Conservation (phyloP, 768 basidiomycete genomes). For the Favolaschia claudopus region DNA sequence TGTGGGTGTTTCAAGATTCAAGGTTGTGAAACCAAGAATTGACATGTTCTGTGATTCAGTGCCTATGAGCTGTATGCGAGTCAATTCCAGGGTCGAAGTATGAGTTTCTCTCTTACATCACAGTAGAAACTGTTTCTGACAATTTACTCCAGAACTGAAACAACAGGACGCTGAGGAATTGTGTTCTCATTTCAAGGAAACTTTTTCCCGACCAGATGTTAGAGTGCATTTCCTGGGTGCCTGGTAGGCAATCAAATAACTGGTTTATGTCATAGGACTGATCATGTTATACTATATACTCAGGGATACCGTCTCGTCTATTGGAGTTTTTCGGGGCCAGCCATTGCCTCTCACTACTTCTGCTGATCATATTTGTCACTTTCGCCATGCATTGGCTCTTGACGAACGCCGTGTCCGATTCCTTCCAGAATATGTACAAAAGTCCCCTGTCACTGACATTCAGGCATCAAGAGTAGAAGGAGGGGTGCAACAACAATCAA, state of each 20-base stretch:
- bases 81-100: neutral
- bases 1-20: neutral
- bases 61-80: slow-evolving; percentile 12
- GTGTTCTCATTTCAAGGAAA: slow-evolving; percentile 33
- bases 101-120: neutral
- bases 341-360: neutral
- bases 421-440: slow-evolving; percentile 5
- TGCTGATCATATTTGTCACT: slow-evolving; percentile 7
- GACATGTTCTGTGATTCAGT: neutral
- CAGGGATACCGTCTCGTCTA: slow-evolving; percentile 11
- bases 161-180: neutral
- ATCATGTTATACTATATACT: too few relatives aligned
- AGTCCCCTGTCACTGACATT: neutral
- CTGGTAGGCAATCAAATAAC: slow-evolving; percentile 31
- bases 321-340: neutral
- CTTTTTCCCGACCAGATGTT: slow-evolving; percentile 32
- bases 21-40: neutral
- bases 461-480: too few relatives aligned
- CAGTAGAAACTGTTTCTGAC: neutral
- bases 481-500: too few relatives aligned
- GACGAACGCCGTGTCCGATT: slow-evolving; percentile 4
- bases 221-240: slow-evolving; percentile 42
- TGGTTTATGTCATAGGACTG: too few relatives aligned
- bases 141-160: neutral
- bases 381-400: slow-evolving; percentile 10